Percentiles rank a stretch among this genome's conserved stretches.
Evolutionary conservation across 495 filamentous ascomycete genomes (phyloP).

Genomic region (Penicillium antarcticum): DNA sequence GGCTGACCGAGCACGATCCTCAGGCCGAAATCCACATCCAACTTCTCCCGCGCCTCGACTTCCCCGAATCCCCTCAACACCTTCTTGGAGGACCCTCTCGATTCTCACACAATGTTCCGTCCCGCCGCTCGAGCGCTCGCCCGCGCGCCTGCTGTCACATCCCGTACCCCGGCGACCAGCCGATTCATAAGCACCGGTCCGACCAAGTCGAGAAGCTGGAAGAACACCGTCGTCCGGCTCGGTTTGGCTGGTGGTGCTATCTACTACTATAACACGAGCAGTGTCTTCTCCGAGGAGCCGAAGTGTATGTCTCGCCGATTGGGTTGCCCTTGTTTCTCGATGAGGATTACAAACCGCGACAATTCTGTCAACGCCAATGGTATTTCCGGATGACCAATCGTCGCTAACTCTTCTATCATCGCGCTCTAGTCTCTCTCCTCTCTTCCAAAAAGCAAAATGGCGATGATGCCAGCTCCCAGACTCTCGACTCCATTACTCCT

Average conservation of each 20-base stretch:
- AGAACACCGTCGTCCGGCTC: slow-evolving; percentile 67
- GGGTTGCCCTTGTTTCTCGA: neutral
- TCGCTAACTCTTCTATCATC: neutral
- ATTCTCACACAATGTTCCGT: slow-evolving; percentile 55
- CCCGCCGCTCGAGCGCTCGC: slow-evolving; percentile 54
- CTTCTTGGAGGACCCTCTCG: slow-evolving; percentile 11
- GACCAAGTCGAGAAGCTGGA: slow-evolving; percentile 75
- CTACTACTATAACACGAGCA: slow-evolving; percentile 91
- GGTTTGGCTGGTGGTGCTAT: slow-evolving; percentile 72
- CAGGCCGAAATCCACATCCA: slow-evolving; percentile 27
- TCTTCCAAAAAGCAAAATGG: slow-evolving; percentile 17
- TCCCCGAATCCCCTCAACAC: slow-evolving; percentile 3
- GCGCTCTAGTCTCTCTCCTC: slow-evolving; percentile 35
- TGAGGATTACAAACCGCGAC: slow-evolving; percentile 6
- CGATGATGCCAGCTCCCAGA: slow-evolving; percentile 31
- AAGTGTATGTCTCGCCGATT: slow-evolving; percentile 54
- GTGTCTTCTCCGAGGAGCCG: slow-evolving; percentile 79
- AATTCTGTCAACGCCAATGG: slow-evolving; percentile 7
- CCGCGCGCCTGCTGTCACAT: slow-evolving; percentile 41
- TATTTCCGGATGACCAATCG: neutral
- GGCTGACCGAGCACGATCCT: slow-evolving; percentile 16
- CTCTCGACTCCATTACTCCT: slow-evolving; percentile 46
- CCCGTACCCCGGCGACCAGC: slow-evolving; percentile 37
- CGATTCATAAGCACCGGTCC: slow-evolving; percentile 73
- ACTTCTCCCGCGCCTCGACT: slow-evolving; percentile 15